Evolutionary conservation across 2,329 filamentous ascomycete genomes (phyloP).

Genomic region (Botrytis paeoniae): DNA sequence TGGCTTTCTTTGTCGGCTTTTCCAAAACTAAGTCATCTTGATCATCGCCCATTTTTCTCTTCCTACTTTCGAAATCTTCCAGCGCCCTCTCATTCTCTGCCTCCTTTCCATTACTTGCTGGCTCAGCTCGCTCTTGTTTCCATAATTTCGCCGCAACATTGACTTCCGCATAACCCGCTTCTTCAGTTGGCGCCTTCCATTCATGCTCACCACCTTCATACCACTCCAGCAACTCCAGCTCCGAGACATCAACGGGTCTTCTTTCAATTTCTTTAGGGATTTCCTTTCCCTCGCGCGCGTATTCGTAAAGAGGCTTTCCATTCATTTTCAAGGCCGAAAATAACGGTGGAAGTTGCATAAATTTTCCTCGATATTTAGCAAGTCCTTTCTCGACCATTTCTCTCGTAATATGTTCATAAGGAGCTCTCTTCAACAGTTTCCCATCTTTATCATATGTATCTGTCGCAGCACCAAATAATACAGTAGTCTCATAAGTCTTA

Average conservation of each 20-base stretch:
- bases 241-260: slow-evolving; percentile 71
- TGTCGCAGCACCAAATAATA: slow-evolving; percentile 88
- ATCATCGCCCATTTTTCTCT: slow-evolving; percentile 35
- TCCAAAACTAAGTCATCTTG: slow-evolving; percentile 37
- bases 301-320: slow-evolving; percentile 93
- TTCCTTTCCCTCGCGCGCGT: slow-evolving; percentile 83
- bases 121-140: slow-evolving; percentile 52
- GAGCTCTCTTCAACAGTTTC: slow-evolving; percentile 71
- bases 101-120: slow-evolving; percentile 16
- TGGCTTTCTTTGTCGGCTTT: slow-evolving; percentile 30
- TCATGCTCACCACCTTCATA: slow-evolving; percentile 77
- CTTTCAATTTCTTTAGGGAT: slow-evolving; percentile 82
- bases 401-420: slow-evolving; percentile 78
- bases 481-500: slow-evolving; percentile 86
- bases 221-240: slow-evolving; percentile 81
- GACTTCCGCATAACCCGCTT: slow-evolving; percentile 73
- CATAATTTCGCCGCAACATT: slow-evolving; percentile 71
- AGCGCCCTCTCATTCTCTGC: slow-evolving; percentile 40
- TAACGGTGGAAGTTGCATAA: slow-evolving; percentile 85
- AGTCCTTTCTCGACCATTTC: slow-evolving; percentile 76
- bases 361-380: slow-evolving; percentile 72
- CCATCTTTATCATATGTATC: slow-evolving; percentile 89
- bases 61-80: slow-evolving; percentile 36
- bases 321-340: slow-evolving; percentile 92
- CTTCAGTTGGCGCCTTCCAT: slow-evolving; percentile 74